Base-by-base conservation (phyloP, 371 early-diverging fungal genomes). In the Saksenaea vasiformis region DNA sequence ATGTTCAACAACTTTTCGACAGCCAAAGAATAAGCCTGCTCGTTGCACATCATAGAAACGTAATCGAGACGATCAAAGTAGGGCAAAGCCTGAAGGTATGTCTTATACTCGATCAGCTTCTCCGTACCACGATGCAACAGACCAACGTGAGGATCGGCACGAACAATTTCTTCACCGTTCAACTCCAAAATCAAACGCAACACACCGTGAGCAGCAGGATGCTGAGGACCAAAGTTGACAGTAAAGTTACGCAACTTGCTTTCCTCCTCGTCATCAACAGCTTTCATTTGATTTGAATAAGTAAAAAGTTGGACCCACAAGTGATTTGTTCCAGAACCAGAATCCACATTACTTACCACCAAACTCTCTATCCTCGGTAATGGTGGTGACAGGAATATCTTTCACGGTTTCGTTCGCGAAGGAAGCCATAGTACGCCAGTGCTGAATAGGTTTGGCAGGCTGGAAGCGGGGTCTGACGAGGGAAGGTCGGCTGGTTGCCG, bases 171-270 rank as follows among this genome's bases (percentile, higher is more conserved):
- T 79, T 97, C 98, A 63, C 98, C 98, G 62, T 90, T 86, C 61
- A 98, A 79, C 76, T 97, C 98, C 72, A 97, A 76, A 78, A 98
- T 95, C 73, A 98, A 76, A 70, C 98, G 95, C 77, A 98, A 85
- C 75, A 98, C 98, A 72, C 98, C 98, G 93, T 98, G 98, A 60
- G 98, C 98, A 41, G 98, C 98, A 28, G 98, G 98, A 87, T 98
- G 98, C 84, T 98, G 98, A 47, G 98, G 98, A 58, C 98, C 98
- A 80, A 98, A 97, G 86, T 98, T 98, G 84, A 98, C 87, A 38
- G 97, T 93, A 77, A 90, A 94, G 70, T 91, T 86, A 65, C 85
- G 85, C 68, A 85, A 68, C 67, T 82, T 85, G 63, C 79, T 78
- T 54, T 86, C 88, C 28, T 84, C 85, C 47, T 79, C 80, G 24